Evolutionary conservation across 805 yeast genomes (phyloP).

Genomic region (Priceomyces haplophilus): DNA sequence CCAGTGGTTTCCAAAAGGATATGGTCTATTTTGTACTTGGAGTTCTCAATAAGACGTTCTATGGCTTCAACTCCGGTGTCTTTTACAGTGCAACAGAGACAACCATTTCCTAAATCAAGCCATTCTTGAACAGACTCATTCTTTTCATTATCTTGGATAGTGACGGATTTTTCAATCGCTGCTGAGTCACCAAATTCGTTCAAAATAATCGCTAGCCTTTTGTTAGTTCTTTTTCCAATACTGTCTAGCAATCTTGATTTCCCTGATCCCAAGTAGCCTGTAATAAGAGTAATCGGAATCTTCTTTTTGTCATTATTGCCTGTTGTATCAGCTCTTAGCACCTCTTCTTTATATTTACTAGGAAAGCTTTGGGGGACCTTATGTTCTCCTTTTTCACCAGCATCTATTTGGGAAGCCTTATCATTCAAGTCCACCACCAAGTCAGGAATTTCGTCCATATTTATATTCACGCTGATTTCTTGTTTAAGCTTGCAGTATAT

Average conservation of each 20-base stretch:
- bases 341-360: constrained; percentile 27
- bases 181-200: constrained; percentile 92
- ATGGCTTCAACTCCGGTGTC: constrained; percentile 94
- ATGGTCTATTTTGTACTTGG: constrained; percentile 76
- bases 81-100: constrained; percentile 93
- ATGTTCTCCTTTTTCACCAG: background rate
- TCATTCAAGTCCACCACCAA: constrained; percentile 24
- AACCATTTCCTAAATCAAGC: constrained; percentile 95
- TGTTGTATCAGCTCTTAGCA: too few relatives aligned
- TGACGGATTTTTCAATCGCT: constrained; percentile 82
- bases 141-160: constrained; percentile 54
- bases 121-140: constrained; percentile 72
- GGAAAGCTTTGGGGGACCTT: background rate
- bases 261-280: constrained; percentile 95
- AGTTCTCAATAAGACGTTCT: constrained; percentile 73
- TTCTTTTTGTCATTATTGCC: constrained; percentile 25
- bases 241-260: constrained; percentile 80
- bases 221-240: constrained; percentile 66
- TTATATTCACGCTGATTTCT: too few relatives aligned
- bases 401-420: background rate
- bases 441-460: constrained; percentile 34
- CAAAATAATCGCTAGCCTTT: constrained; percentile 81
- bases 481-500: background rate
- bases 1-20: constrained; percentile 95
- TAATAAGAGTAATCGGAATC: constrained; percentile 88